A percentile compares a stretch with the other conserved stretches of the same genome.
phyloP scores from a whole-genome alignment of 768 basidiomycete genomes.

The Lentinula lateritia region DNA sequence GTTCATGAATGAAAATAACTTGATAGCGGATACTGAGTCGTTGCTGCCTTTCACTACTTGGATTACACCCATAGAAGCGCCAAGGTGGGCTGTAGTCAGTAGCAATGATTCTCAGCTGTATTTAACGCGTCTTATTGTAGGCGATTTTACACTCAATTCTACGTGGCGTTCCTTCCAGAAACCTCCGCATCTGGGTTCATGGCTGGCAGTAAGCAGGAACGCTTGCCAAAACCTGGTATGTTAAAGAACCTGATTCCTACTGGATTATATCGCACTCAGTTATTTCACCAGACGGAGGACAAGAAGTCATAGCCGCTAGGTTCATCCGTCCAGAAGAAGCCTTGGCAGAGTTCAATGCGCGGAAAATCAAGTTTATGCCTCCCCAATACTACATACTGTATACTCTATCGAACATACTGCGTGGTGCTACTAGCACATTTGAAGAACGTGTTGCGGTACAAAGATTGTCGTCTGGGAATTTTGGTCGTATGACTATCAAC shows the following conservation, averaged over 20 bases:
- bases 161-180: constrained; percentile 51
- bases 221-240: constrained; percentile 53
- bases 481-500: constrained; percentile 59
- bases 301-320: constrained; percentile 65
- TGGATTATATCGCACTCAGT: neutral
- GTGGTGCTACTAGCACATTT: constrained; percentile 31
- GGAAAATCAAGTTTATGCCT: constrained; percentile 59
- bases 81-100: constrained; percentile 34
- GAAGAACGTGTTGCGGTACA: constrained; percentile 42
- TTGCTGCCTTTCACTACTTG: constrained; percentile 71
- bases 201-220: constrained; percentile 49
- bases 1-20: constrained; percentile 42
- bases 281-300: constrained; percentile 44
- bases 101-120: constrained; percentile 1
- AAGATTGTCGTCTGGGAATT: constrained; percentile 44
- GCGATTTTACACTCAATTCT: constrained; percentile 71
- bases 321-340: constrained; percentile 54
- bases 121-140: constrained; percentile 24
- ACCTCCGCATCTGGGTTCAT: constrained; percentile 41
- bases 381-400: constrained; percentile 69
- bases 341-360: constrained; percentile 43
- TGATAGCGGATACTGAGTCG: constrained; percentile 38
- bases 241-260: neutral
- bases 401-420: constrained; percentile 51
- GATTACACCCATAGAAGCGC: constrained; percentile 57